Base-by-base conservation (phyloP, 116 monocot genomes). In the Cymodocea nodosa region DNA sequence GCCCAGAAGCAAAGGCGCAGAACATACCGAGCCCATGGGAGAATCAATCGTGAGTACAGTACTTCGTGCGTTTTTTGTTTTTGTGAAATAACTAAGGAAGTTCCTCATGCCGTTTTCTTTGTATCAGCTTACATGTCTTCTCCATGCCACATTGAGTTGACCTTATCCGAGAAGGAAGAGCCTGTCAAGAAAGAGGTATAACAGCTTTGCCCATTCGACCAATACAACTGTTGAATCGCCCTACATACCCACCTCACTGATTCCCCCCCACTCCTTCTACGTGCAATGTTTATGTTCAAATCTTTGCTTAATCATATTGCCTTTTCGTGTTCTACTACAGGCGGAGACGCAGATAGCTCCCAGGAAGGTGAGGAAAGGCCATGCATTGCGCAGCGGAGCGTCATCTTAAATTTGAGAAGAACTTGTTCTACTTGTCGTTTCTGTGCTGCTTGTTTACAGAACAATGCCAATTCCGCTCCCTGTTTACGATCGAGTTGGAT, bases 71-170 rank as follows among this genome's bases (percentile, higher is more conserved):
- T 23, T 49, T 10, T 48, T 23, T 50, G 36, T 20, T 49, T 64
- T 44, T 36, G 2, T 64, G 23, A 4, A 50, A 15, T 4, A 22
- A 0, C 20, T 39, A 22, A 50, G 17, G 12, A 58, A 13, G 4
- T 11, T 65, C 50, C 18, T 50, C 15, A 22, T 6, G 18, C 23
- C 16, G 12, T 22, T 65, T 50, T 65, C 12, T 22, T 13, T 10
- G n/a, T 79, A 20, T 16, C 84, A 89, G 89, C 89, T 63, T 85
- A 85, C 55, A 89, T 89, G 89, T 83, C 88, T 17, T 85, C 93
- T 53, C 93, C 85, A 1, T 93, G 93, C 65, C 93, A 87, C 73
- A 92, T 87, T 77, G 92, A 92, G 60, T 68, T 92, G 58, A 79
- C 73, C 52, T 37, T 92, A 65, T 92, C 85, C 15, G 92, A 92